A percentile compares a stretch with the other conserved stretches of the same genome.
Conservation (phyloP, 2,329 filamentous ascomycete genomes). For the Coleophoma crateriformis region DNA sequence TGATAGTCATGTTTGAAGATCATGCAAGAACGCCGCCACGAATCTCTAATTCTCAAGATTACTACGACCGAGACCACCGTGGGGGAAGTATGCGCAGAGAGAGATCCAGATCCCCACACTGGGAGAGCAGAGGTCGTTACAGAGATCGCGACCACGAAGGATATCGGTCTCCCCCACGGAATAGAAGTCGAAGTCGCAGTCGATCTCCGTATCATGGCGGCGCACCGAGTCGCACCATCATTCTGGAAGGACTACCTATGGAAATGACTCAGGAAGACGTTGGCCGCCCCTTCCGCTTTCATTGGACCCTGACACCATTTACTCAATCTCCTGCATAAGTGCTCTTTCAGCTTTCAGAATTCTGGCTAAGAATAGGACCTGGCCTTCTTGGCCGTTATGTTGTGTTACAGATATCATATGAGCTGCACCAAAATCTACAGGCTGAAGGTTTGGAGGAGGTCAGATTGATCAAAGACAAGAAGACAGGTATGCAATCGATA, state of each 20-base stretch:
- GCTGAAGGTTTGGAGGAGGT: slow-evolving; percentile 49
- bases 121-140: slow-evolving; percentile 24
- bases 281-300: slow-evolving; percentile 31
- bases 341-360: slow-evolving; percentile 24
- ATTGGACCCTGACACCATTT: slow-evolving; percentile 10
- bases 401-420: slow-evolving; percentile 45
- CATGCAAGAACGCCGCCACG: slow-evolving; percentile 21
- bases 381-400: slow-evolving; percentile 25
- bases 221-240: slow-evolving; percentile 43
- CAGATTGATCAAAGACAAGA: slow-evolving; percentile 50
- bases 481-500: slow-evolving; percentile 39
- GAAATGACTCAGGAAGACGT: slow-evolving; percentile 46
- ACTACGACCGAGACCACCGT: slow-evolving; percentile 19
- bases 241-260: slow-evolving; percentile 47
- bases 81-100: slow-evolving; percentile 26
- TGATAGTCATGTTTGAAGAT: slow-evolving; percentile 28
- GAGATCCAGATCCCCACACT: slow-evolving; percentile 30
- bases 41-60: slow-evolving; percentile 13
- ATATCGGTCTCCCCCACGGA: slow-evolving; percentile 22
- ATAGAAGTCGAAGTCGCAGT: slow-evolving; percentile 21
- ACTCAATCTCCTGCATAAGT: slow-evolving; percentile 26
- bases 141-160: slow-evolving; percentile 27
- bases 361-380: slow-evolving; percentile 29
- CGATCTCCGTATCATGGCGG: slow-evolving; percentile 26
- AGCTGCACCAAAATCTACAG: slow-evolving; percentile 45